Evolutionary conservation across 2,329 filamentous ascomycete species (phyloP).

Genomic region (Cladosporium colombiae): DNA sequence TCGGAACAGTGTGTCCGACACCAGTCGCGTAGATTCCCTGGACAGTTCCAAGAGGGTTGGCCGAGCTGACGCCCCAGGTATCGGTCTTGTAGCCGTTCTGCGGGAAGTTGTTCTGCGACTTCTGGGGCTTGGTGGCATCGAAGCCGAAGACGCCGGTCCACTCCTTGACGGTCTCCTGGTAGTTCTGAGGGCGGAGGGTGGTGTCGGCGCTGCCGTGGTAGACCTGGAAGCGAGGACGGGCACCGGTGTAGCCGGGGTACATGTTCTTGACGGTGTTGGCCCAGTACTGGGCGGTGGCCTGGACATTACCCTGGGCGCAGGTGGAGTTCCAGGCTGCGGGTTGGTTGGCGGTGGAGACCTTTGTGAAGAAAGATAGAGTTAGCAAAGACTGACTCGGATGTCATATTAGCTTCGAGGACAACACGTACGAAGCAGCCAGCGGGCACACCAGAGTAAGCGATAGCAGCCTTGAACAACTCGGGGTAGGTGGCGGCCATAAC

Average conservation of each 20-base stretch:
- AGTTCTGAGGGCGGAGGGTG: conserved; percentile 56
- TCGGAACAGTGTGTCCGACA: conserved; percentile 40
- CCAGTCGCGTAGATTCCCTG: conserved; percentile 40
- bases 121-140: conserved; percentile 34
- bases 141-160: conserved; percentile 54
- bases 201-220: conserved; percentile 58
- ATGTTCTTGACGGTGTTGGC: conserved; percentile 50
- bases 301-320: conserved; percentile 53
- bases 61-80: conserved; percentile 30
- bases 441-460: conserved; percentile 55
- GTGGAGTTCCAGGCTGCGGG: conserved; percentile 54
- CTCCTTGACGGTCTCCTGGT: conserved; percentile 59
- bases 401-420: not conserved
- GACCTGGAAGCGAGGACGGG: conserved; percentile 58
- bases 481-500: conserved; percentile 56
- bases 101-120: conserved; percentile 35
- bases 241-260: conserved; percentile 54
- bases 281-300: conserved; percentile 51
- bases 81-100: conserved; percentile 36
- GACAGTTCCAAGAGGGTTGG: conserved; percentile 28
- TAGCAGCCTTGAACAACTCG: conserved; percentile 54
- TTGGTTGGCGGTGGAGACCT: conserved; percentile 39
- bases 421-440: conserved; percentile 54
- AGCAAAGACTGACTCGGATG: not conserved
- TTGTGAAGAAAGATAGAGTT: not conserved